Evolutionary conservation across 2,329 filamentous ascomycete species (phyloP).

Genomic region (Cladophialophora psammophila): DNA sequence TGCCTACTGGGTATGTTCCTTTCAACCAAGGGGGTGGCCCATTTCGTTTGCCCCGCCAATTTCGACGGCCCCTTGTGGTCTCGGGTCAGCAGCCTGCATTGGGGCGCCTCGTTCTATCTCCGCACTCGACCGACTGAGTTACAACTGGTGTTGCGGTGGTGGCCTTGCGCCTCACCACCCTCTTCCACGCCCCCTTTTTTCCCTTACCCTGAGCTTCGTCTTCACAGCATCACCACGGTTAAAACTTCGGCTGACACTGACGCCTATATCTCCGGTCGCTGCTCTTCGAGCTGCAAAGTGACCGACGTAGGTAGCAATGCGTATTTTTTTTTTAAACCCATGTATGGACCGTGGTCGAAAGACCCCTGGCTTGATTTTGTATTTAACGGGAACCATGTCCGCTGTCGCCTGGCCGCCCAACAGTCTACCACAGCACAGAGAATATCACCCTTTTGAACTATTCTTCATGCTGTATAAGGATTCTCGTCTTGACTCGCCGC

Average conservation of each 20-base stretch:
- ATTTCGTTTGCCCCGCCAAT: background rate
- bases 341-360: background rate
- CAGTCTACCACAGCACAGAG: background rate
- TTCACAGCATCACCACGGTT: background rate
- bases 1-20: no score
- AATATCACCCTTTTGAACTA: background rate
- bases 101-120: background rate
- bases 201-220: background rate
- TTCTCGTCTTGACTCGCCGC: background rate
- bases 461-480: background rate
- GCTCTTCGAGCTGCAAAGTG: background rate
- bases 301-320: background rate
- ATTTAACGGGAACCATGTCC: background rate
- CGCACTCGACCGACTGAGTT: background rate
- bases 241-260: background rate
- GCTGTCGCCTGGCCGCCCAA: background rate
- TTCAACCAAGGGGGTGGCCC: background rate
- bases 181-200: no score
- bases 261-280: background rate
- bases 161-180: background rate
- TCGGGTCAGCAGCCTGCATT: background rate
- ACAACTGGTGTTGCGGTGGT: background rate
- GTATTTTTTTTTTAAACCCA: no score
- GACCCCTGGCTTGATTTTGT: background rate
- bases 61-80: background rate